These are phyloP conservation scores for Trichoderma sp. DNA, from an alignment of 2,329 filamentous ascomycete genomes.

Conservation along the genomic window DNA sequence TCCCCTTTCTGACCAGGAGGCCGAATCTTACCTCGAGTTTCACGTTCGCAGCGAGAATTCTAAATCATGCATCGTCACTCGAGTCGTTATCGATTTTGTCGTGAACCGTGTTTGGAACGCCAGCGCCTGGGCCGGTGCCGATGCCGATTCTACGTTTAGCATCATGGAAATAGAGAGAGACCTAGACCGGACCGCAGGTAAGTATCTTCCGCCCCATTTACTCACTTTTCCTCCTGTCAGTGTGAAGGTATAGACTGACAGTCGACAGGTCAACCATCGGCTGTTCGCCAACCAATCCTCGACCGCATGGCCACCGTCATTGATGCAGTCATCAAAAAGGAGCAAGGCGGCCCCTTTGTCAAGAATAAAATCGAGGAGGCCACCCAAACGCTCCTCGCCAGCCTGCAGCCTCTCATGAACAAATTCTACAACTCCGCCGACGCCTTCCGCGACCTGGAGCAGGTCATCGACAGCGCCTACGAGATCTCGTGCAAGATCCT, in stretches of 20 bases:
- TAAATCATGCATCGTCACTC: constrained; percentile 44
- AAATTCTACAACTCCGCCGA: constrained; percentile 32
- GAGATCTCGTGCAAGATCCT: constrained; percentile 49
- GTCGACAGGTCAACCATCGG: constrained; percentile 35
- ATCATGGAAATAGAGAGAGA: constrained; percentile 39
- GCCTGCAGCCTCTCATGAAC: constrained; percentile 42
- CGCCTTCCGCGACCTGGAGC: constrained; percentile 44
- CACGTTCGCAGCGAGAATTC: constrained; percentile 41
- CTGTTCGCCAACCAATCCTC: constrained; percentile 40
- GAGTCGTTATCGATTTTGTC: constrained; percentile 43
- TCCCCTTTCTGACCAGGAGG: constrained; percentile 39
- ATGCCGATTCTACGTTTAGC: constrained; percentile 34
- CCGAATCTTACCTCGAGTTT: constrained; percentile 41
- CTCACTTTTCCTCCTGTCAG: background rate
- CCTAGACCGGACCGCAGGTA: constrained; percentile 37
- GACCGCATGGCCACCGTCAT: constrained; percentile 39
- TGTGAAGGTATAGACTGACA: background rate
- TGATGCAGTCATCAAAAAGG: constrained; percentile 38
- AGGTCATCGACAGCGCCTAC: constrained; percentile 43
- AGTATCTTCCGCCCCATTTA: background rate
- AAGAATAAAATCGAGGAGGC: constrained; percentile 42
- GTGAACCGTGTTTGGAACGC: constrained; percentile 43
- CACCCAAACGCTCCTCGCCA: constrained; percentile 38
- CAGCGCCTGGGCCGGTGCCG: constrained; percentile 40
- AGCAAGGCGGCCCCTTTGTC: constrained; percentile 33